Percentiles rank a stretch among this genome's conserved stretches.
Conservation (phyloP, 2,329 filamentous ascomycete genomes). For the Pseudonectria foliicola region DNA sequence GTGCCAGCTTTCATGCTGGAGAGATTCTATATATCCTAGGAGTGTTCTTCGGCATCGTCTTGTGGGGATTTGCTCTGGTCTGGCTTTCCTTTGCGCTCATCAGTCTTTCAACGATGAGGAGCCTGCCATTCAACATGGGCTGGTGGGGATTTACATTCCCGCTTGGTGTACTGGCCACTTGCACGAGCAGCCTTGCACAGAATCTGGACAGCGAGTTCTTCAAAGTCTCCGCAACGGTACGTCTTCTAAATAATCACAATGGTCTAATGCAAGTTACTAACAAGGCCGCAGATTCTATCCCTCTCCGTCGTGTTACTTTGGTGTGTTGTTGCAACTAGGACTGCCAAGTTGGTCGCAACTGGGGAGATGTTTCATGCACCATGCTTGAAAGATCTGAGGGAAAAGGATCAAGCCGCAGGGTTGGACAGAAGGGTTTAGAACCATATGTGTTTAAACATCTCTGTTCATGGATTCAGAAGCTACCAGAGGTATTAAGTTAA, state of each 20-base stretch:
- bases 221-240: constrained; percentile 31
- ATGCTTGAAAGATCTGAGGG: constrained; percentile 32
- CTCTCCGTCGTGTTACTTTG: constrained; percentile 35
- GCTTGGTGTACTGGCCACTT: constrained; percentile 37
- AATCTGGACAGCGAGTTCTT: constrained; percentile 38
- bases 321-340: constrained; percentile 33
- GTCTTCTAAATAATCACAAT: neutral
- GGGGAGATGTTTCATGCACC: constrained; percentile 40
- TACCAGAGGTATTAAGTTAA: no score
- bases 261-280: constrained; percentile 4
- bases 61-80: constrained; percentile 39
- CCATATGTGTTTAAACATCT: no score
- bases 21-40: constrained; percentile 52
- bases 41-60: constrained; percentile 35
- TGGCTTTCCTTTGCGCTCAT: constrained; percentile 38
- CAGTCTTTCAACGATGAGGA: constrained; percentile 32
- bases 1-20: constrained; percentile 28
- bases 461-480: no score
- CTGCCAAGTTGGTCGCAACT: constrained; percentile 28
- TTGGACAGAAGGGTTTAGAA: constrained; percentile 22
- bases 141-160: constrained; percentile 44
- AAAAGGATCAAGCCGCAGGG: constrained; percentile 23
- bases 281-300: constrained; percentile 30
- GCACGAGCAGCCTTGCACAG: constrained; percentile 31
- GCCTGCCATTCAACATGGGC: constrained; percentile 39